Base-by-base conservation (phyloP, 2,329 filamentous ascomycete genomes). In the Immersiporthe knoxdaviesiana region DNA sequence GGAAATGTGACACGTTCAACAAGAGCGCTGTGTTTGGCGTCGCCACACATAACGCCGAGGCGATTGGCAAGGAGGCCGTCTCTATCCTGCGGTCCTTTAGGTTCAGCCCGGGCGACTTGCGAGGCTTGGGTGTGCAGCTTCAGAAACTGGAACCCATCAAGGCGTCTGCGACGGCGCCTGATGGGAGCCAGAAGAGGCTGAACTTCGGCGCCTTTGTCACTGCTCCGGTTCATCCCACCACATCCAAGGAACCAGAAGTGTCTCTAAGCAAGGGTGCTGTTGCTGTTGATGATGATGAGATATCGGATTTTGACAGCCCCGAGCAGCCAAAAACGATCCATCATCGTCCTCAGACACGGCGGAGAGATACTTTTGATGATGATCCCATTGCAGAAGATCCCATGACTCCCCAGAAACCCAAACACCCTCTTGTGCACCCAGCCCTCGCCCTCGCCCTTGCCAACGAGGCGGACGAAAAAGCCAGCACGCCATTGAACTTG, bases 1-100 rank as follows among this genome's bases (percentile, higher is more conserved):
- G 96, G 1, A 95, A 94, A 79, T 99, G 96, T 76, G 96, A 99
- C 76, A 92, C 90, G 0, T 97, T 94, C 82, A 98, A 93, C 82
- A 98, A 97, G 79, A 97, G 93, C 74, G 79, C 91, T 11, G 78
- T 89, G 1, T 90, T 99, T 70, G 94, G 95, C 0, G 88, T 97
- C 21, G 90, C 94, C 4, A 98, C 95, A 0, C 91, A 97, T 76
- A 86, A 89, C 65, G 85, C 87, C 37, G 88, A 91, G 37, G 79
- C 87, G 1, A 85, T 98, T 52, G 89, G 89, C 0, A 94, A 91
- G 76, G 94, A 98, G 78, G 92, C 94, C 0, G 84, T 97, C n/a
- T 90, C 91, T 0, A 91, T 97, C 65, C 81, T 99, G 67, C 90
- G 91, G 66, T 90, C 91, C 2, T 95, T 92, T 78, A 90, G 87